Evolutionary conservation across 2,329 filamentous ascomycete genomes (phyloP), one percentile per base, ranked within the genome.

Genomic region (Fusarium subglutinans): DNA sequence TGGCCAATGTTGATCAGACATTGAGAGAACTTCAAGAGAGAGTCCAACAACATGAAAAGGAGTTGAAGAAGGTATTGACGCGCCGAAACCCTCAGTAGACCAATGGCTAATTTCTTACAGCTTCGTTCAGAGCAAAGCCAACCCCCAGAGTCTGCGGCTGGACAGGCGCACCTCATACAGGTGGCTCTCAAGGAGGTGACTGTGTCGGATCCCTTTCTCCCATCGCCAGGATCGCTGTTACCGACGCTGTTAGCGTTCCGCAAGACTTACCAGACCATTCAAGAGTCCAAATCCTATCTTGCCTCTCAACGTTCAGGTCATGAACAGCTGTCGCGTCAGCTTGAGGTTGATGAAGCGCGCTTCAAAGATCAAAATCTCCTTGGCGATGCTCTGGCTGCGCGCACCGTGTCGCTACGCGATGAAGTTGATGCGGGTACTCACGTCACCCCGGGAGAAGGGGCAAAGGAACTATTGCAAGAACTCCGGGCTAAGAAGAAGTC

Each of bases 181-280:
- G 83, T 86, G 56, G 93, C 92, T 7, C 94, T 95, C 76, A 87
- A 90, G 59, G 86, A 88, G 22, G 84, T 94, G 53, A 87, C 90
- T 18, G 84, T 88, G 48, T 86, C 87, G 20, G 87, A 91, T 58
- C 91, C 92, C 14, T 90, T 90, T 75, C 83, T 96, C 28, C 93
- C 94, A 6, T 85, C 87, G 30, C 84, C 89, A 15, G 89, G 88
- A 56, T 96, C 94, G 26, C 86, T 91, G 11, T 82, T 96, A 12
- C 93, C 93, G 8, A 90, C 91, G 12, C 85, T 97, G 9, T 80
- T 96, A 45, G 93, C 94, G 11, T 82, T 94, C 61, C 90, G 92
- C 58, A 90, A 89, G 76, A 91, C 92, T 6, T 87, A 91, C 66
- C 86, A 88, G 64, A 90, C 90, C 22, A 88, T 93, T 55, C 81